Conservation (phyloP, 306 rosid genomes). For the Glycyrrhiza uralensis region DNA sequence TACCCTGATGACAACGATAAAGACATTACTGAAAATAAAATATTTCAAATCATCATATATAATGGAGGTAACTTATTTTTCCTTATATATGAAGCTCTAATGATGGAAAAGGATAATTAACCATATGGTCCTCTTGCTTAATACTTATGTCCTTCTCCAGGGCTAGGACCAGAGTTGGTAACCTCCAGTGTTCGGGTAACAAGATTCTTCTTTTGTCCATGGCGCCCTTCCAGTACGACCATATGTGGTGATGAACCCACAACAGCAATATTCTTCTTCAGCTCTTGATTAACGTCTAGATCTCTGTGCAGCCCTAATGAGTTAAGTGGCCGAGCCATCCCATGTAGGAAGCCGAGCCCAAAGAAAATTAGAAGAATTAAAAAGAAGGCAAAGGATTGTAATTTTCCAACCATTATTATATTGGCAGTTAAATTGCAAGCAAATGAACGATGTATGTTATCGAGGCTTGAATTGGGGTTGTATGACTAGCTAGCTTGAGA, state of each 20-base stretch:
- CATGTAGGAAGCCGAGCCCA: not conserved
- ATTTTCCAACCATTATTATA: slow-evolving; percentile 21
- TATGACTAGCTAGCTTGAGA: not conserved
- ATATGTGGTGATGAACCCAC: not conserved
- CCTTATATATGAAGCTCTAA: too few relatives aligned
- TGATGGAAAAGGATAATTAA: too few relatives aligned
- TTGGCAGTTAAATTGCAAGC: not conserved
- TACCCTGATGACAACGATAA: too few relatives aligned
- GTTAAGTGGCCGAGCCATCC: slow-evolving; percentile 25
- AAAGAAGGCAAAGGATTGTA: slow-evolving; percentile 1
- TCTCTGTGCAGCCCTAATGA: too few relatives aligned
- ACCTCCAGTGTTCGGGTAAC: not conserved
- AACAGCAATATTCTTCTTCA: not conserved
- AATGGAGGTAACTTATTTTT: too few relatives aligned
- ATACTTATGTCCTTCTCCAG: slow-evolving; percentile 35
- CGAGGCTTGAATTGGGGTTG: too few relatives aligned
- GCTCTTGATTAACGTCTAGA: not conserved
- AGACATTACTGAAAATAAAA: too few relatives aligned
- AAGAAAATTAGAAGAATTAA: slow-evolving; percentile 19
- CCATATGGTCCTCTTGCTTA: not conserved
- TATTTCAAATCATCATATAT: too few relatives aligned
- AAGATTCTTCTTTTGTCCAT: not conserved
- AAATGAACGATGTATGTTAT: not conserved
- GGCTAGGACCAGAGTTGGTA: slow-evolving; percentile 32
- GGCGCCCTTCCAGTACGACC: too few relatives aligned